A percentile compares a stretch with the other conserved stretches of the same genome.
Conservation (phyloP, 2,329 filamentous ascomycete species). For the Talaromyces funiculosus region DNA sequence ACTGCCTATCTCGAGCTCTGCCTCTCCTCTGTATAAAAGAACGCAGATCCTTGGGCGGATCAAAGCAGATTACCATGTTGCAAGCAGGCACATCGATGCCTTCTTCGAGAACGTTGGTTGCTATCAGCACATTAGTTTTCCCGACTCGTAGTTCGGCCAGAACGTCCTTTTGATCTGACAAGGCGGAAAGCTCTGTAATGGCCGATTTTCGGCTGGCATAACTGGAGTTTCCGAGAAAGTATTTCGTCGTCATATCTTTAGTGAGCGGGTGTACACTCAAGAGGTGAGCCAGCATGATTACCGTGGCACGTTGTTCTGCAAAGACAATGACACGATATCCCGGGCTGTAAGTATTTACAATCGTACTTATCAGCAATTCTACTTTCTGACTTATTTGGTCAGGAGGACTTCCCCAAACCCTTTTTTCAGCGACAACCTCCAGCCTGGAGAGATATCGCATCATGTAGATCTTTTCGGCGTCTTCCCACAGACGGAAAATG, state of each 20-base stretch:
- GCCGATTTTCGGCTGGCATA: constrained; percentile 39
- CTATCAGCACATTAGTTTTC: constrained; percentile 52
- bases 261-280: constrained; percentile 49
- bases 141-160: constrained; percentile 51
- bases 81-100: constrained; percentile 60
- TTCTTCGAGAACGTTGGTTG: constrained; percentile 56
- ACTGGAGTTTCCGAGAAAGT: constrained; percentile 50
- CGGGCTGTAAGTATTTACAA: constrained; percentile 38
- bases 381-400: constrained; percentile 54
- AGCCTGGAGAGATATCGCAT: constrained; percentile 32
- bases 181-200: constrained; percentile 46
- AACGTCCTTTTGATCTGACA: constrained; percentile 45
- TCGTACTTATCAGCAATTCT: constrained; percentile 50
- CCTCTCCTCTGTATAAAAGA: constrained; percentile 63
- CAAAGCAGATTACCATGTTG: constrained; percentile 60
- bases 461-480: constrained; percentile 54
- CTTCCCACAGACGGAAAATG: constrained; percentile 39
- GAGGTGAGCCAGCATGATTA: constrained; percentile 55
- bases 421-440: constrained; percentile 15
- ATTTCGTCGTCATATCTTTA: constrained; percentile 37
- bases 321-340: constrained; percentile 61
- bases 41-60: constrained; percentile 56
- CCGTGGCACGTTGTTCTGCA: constrained; percentile 57
- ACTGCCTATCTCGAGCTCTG: constrained; percentile 52
- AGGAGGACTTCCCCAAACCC: constrained; percentile 15